phyloP scores from a whole-genome alignment of 768 basidiomycete species.

The Suillus variegatus region DNA sequence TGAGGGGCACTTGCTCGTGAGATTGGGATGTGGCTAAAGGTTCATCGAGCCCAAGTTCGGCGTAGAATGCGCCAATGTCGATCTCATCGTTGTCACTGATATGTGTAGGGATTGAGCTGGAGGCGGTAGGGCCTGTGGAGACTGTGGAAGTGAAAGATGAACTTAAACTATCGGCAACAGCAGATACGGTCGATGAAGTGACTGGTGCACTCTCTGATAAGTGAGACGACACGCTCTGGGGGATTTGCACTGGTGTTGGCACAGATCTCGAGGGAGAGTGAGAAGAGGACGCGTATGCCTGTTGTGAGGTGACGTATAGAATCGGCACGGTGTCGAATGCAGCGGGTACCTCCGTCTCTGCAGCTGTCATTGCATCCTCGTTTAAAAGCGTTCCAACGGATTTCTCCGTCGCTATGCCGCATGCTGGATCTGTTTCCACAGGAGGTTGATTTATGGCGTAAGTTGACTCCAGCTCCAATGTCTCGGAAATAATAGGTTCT shows the following conservation, averaged over 20 bases:
- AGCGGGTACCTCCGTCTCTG: neutral
- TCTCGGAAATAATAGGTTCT: conserved; percentile 14
- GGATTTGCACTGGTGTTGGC: neutral
- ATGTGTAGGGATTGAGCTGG: conserved; percentile 17
- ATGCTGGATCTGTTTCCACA: conserved; percentile 10
- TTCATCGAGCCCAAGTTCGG: conserved; percentile 42
- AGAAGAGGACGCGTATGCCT: conserved; percentile 6
- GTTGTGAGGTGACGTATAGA: conserved; percentile 4
- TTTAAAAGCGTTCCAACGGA: neutral
- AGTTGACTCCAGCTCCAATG: neutral
- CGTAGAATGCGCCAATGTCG: conserved; percentile 42
- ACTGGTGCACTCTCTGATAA: conserved; percentile 10
- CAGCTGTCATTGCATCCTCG: conserved; percentile 8
- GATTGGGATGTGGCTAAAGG: conserved; percentile 18
- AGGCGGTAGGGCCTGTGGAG: conserved; percentile 19
- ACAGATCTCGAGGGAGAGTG: neutral
- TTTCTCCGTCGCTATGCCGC: conserved; percentile 2
- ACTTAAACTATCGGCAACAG: neutral
- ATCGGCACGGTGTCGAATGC: conserved; percentile 8
- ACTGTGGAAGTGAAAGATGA: conserved; percentile 5
- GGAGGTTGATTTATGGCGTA: conserved; percentile 7
- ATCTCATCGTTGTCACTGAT: conserved; percentile 31
- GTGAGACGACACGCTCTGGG: conserved; percentile 7
- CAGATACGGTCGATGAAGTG: neutral
- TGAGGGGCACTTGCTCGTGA: conserved; percentile 13